Percentiles rank a stretch among this genome's conserved stretches.
phyloP scores from a whole-genome alignment of 805 yeast species.

The Candida tibetensis region DNA sequence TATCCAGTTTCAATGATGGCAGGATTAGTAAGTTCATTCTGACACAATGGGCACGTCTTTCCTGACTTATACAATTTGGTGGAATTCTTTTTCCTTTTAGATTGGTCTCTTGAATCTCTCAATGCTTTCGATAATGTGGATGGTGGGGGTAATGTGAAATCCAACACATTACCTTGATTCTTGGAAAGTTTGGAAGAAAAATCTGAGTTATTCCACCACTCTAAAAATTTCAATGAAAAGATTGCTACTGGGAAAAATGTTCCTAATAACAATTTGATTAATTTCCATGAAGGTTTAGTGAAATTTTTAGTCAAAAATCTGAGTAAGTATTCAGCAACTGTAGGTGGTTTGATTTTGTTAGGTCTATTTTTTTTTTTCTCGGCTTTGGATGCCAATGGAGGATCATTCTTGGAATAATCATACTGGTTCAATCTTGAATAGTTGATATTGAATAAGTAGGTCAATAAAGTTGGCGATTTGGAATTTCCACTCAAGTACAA shows the following conservation, averaged over 20 bases:
- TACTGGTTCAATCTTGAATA: conserved; percentile 58
- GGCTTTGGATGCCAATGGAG: conserved; percentile 7
- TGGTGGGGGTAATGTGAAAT: conserved; percentile 50
- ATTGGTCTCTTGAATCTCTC: conserved; percentile 3
- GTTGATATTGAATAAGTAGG: conserved; percentile 58
- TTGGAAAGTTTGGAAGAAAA: conserved; percentile 58
- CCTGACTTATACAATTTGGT: conserved; percentile 27
- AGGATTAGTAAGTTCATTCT: conserved; percentile 64
- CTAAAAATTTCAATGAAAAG: conserved; percentile 76
- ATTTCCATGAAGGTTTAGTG: conserved; percentile 29
- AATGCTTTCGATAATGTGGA: conserved; percentile 21
- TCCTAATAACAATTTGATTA: conserved; percentile 36
- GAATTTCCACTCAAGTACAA: conserved; percentile 64
- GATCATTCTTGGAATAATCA: conserved; percentile 45
- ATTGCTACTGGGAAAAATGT: conserved; percentile 77
- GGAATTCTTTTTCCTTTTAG: conserved; percentile 13
- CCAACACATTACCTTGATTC: conserved; percentile 44
- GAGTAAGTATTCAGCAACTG: conserved; percentile 34
- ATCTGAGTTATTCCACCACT: conserved; percentile 89
- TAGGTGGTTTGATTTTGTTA: conserved; percentile 40
- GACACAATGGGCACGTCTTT: conserved; percentile 67
- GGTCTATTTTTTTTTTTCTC: conserved; percentile 9
- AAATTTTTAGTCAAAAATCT: conserved; percentile 19
- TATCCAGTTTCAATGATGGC: conserved; percentile 89
- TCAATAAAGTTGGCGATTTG: conserved; percentile 61